These are phyloP conservation scores for Pyricularia sp. DNA, from an alignment of 2,329 filamentous ascomycete genomes.

Conservation along the genomic window DNA sequence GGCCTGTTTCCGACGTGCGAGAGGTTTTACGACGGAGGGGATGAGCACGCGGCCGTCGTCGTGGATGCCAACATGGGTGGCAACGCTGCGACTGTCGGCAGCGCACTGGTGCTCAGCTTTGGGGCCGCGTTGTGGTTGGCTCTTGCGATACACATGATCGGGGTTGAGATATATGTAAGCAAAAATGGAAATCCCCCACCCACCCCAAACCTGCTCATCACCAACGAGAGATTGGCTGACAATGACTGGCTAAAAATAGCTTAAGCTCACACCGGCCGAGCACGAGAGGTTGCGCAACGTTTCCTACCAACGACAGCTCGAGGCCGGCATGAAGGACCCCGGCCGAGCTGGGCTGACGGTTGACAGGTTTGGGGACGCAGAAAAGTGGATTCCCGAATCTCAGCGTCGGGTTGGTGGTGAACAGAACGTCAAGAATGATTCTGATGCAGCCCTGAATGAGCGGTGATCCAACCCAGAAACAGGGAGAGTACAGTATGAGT, in stretches of 20 bases:
- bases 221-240: not conserved
- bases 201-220: not conserved
- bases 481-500: not conserved
- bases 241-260: conserved; percentile 19
- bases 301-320: conserved; percentile 45
- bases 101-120: conserved; percentile 38
- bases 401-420: not conserved
- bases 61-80: conserved; percentile 8
- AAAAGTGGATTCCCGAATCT: conserved; percentile 12
- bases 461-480: not conserved
- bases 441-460: not conserved
- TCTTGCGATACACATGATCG: conserved; percentile 37
- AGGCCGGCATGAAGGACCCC: conserved; percentile 40
- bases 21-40: not conserved
- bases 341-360: conserved; percentile 35
- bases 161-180: conserved; percentile 37
- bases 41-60: not conserved
- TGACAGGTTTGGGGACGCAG: conserved; percentile 28
- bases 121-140: conserved; percentile 44
- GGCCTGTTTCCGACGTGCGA: conserved; percentile 33
- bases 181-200: not conserved
- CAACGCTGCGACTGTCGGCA: conserved; percentile 22
- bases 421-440: not conserved
- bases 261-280: conserved; percentile 44
- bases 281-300: conserved; percentile 42